Evolutionary conservation across 768 basidiomycete species (phyloP).

Genomic region (Candolleomyces efflorescens): DNA sequence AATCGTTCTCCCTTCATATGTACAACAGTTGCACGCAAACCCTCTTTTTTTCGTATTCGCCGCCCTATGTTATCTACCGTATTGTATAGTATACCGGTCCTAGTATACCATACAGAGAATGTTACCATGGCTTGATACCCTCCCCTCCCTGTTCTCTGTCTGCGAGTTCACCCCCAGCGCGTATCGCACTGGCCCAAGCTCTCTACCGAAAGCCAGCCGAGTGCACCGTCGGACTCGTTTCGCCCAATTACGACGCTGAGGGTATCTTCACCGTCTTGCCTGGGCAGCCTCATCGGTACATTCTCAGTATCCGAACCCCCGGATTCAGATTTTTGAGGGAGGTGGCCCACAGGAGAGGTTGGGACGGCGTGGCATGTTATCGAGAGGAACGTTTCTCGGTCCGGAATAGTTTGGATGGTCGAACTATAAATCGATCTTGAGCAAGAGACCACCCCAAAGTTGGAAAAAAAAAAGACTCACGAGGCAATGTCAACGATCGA

Average conservation of each 20-base stretch:
- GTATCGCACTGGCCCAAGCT: conserved; percentile 35
- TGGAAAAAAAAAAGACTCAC: conserved; percentile 37
- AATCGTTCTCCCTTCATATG: not conserved
- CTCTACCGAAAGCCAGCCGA: conserved; percentile 42
- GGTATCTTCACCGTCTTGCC: conserved; percentile 50
- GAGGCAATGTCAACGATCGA: conserved; percentile 40
- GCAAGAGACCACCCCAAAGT: too few species aligned
- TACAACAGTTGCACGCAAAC: not conserved
- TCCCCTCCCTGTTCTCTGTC: not conserved
- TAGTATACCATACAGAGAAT: not conserved
- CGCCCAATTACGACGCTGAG: conserved; percentile 37
- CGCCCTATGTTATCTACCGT: not conserved
- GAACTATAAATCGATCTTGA: too few species aligned
- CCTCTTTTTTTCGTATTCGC: not conserved
- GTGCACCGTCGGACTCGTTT: conserved; percentile 5
- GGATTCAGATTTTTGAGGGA: conserved; percentile 22
- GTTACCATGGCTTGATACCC: not conserved
- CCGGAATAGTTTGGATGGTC: too few species aligned
- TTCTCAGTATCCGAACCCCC: conserved; percentile 25
- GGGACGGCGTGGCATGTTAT: conserved; percentile 36
- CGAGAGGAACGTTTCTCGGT: conserved; percentile 30
- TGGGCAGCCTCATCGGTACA: conserved; percentile 38
- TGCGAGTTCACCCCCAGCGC: conserved; percentile 13
- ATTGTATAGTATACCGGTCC: not conserved
- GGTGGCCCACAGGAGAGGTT: conserved; percentile 47